phyloP scores from a whole-genome alignment of 352 stramenopile genomes.

The Blastocystis sp. region DNA sequence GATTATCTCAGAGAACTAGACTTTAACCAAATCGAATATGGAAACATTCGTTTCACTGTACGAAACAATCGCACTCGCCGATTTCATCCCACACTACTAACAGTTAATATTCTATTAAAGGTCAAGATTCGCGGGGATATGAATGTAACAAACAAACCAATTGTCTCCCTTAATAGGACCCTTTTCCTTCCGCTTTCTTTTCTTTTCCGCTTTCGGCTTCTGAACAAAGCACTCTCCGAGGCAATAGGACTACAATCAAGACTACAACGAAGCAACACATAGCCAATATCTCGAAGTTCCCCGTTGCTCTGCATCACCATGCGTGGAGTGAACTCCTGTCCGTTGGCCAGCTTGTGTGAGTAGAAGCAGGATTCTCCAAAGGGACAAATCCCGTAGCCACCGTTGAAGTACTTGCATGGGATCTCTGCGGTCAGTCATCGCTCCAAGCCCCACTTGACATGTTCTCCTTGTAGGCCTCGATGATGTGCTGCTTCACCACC shows the following conservation, averaged over 20 bases:
- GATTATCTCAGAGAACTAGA: background rate
- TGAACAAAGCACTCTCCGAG: background rate
- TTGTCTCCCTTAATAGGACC: conserved; percentile 34
- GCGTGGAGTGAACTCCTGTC: background rate
- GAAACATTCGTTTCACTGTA: background rate
- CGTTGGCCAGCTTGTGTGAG: conserved; percentile 24
- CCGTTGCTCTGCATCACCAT: conserved; percentile 46
- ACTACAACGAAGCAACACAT: background rate
- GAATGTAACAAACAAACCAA: conserved; percentile 34
- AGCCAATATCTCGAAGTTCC: conserved; percentile 37
- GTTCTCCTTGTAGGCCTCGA: conserved; percentile 40
- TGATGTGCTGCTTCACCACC: conserved; percentile 22
- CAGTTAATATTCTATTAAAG: background rate
- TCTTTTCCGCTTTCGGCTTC: background rate
- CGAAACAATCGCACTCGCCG: background rate
- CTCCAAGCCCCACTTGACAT: background rate
- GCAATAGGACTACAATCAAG: background rate
- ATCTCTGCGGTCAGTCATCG: conserved; percentile 9
- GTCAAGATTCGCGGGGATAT: background rate
- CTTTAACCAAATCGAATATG: background rate
- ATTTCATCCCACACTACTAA: background rate
- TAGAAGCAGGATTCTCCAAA: conserved; percentile 55
- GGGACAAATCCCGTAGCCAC: conserved; percentile 26
- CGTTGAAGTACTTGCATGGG: conserved; percentile 57
- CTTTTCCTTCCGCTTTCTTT: conserved; percentile 4